Conservation (phyloP, 306 rosid species). For the Cucurbita maxima region DNA sequence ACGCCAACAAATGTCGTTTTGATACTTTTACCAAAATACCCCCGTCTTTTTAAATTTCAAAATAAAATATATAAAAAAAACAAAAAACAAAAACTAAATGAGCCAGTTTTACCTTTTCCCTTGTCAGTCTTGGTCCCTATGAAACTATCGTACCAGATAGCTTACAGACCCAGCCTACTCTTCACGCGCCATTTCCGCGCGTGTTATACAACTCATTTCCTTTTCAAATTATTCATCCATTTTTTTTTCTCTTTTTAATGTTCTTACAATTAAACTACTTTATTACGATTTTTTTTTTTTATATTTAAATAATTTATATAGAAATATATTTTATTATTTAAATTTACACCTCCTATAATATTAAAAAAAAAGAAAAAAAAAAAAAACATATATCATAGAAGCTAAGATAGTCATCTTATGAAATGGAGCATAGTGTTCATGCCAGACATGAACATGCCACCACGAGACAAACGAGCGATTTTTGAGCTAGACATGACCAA, state of each 20-base stretch:
- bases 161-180: not conserved
- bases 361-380: too few relatives aligned
- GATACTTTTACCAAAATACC: not conserved
- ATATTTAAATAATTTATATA: not conserved
- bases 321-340: too few relatives aligned
- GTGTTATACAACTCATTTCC: not conserved
- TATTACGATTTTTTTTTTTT: too few relatives aligned
- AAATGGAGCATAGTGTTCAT: not conserved
- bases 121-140: constrained; percentile 5
- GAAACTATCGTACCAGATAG: not conserved
- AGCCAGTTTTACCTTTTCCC: constrained; percentile 27
- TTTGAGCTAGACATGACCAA: not conserved
- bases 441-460: not conserved
- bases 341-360: too few relatives aligned
- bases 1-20: constrained; percentile 25
- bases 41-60: not conserved
- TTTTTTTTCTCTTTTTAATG: not conserved
- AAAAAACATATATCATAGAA: not conserved
- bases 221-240: not conserved
- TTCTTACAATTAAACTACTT: not conserved
- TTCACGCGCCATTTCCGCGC: not conserved
- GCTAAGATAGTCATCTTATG: not conserved
- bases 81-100: constrained; percentile 14
- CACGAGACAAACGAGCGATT: not conserved
- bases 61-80: not conserved